phyloP scores from a whole-genome alignment of 805 yeast genomes.

The Yamadazyma takamatsuzukensis region DNA sequence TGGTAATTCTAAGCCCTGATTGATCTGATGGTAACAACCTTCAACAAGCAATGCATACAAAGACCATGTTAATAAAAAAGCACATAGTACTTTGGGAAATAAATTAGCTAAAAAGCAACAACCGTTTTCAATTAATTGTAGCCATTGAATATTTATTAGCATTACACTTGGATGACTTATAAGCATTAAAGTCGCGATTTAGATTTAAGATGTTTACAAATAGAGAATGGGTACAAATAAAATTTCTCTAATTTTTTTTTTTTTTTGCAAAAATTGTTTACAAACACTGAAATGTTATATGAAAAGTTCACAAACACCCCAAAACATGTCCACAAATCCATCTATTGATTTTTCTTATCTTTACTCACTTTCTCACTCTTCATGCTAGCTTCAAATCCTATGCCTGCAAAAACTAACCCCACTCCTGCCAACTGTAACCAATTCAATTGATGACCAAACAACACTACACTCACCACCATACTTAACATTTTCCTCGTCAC shows the following conservation, averaged over 20 bases:
- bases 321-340: too few relatives aligned
- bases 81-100: constrained; percentile 50
- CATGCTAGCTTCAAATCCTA: constrained; percentile 67
- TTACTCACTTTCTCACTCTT: too few relatives aligned
- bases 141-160: constrained; percentile 14
- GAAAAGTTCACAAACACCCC: too few relatives aligned
- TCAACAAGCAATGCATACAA: constrained; percentile 29
- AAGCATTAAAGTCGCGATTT: too few relatives aligned
- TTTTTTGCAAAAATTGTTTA: too few relatives aligned
- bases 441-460: constrained; percentile 76
- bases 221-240: too few relatives aligned
- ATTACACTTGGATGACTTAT: constrained; percentile 21
- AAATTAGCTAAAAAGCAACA: constrained; percentile 17
- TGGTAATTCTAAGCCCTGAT: constrained; percentile 9
- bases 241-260: too few relatives aligned
- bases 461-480: constrained; percentile 81
- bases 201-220: too few relatives aligned
- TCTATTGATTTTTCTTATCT: too few relatives aligned
- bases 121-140: constrained; percentile 2
- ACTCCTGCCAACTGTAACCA: constrained; percentile 77
- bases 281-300: too few relatives aligned
- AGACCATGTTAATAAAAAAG: constrained; percentile 46
- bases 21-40: constrained; percentile 15
- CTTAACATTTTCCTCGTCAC: constrained; percentile 96
- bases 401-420: constrained; percentile 75